Percentiles rank a stretch among this genome's conserved stretches.
phyloP scores from a whole-genome alignment of 768 basidiomycete genomes.

The Chiua virens region DNA sequence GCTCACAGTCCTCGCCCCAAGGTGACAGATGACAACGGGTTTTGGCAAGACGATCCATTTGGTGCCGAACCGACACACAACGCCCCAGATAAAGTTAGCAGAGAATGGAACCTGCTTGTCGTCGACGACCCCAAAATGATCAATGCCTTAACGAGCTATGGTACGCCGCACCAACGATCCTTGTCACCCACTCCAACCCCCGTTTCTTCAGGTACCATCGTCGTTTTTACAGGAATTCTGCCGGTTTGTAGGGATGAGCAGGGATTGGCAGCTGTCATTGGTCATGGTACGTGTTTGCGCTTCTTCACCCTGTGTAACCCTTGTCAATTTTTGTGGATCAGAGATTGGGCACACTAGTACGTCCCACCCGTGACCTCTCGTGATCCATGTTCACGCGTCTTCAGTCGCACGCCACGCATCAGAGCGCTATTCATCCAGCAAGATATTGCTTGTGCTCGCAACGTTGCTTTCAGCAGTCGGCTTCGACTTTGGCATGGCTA shows the following conservation, averaged over 20 bases:
- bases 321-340: constrained; percentile 26
- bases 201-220: constrained; percentile 55
- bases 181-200: neutral
- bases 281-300: constrained; percentile 58
- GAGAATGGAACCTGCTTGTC: constrained; percentile 72
- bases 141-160: constrained; percentile 79
- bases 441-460: constrained; percentile 40
- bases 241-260: constrained; percentile 76
- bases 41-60: constrained; percentile 25
- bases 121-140: constrained; percentile 68
- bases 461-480: constrained; percentile 49
- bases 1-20: constrained; percentile 8
- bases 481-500: constrained; percentile 53
- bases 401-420: constrained; percentile 58
- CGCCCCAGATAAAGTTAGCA: constrained; percentile 19
- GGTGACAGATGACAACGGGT: constrained; percentile 11
- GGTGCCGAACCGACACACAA: constrained; percentile 2
- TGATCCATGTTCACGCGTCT: constrained; percentile 16
- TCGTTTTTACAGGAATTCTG: constrained; percentile 89
- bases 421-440: constrained; percentile 45
- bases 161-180: constrained; percentile 32
- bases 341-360: constrained; percentile 81
- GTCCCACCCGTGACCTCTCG: constrained; percentile 5
- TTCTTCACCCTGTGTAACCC: neutral
- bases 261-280: constrained; percentile 80